phyloP scores from a whole-genome alignment of 2,329 filamentous ascomycete genomes.

The Colletotrichum sp. region DNA sequence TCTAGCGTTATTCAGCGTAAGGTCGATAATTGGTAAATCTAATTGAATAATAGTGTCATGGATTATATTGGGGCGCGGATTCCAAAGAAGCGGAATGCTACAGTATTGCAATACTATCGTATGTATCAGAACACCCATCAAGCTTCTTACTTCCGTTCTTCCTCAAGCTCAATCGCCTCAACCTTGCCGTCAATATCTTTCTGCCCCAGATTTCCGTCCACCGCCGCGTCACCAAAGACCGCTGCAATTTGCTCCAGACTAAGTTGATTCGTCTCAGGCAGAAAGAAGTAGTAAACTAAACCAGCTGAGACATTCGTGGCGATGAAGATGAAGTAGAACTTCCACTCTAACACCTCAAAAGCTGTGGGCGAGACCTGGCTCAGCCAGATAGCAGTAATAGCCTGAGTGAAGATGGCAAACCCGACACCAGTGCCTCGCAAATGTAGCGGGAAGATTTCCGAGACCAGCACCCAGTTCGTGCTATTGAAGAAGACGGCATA shows the following conservation, averaged over 20 bases:
- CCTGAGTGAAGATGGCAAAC: not conserved
- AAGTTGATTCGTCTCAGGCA: not conserved
- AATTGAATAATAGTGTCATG: too few species aligned
- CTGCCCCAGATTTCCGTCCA: fast-evolving
- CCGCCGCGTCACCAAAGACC: not conserved
- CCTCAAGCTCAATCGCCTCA: not conserved
- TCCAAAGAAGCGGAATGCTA: too few species aligned
- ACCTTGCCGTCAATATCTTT: fast-evolving
- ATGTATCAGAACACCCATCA: too few species aligned
- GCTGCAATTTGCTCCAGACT: not conserved
- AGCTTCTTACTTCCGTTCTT: not conserved
- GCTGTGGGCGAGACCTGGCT: not conserved
- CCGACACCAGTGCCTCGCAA: not conserved
- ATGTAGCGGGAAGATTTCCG: not conserved
- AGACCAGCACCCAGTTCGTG: not conserved
- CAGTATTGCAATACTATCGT: too few species aligned
- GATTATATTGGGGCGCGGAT: too few species aligned
- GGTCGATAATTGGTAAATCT: too few species aligned
- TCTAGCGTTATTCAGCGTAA: too few species aligned
- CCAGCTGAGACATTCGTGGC: not conserved
- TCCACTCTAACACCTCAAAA: not conserved
- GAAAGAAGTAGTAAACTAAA: not conserved
- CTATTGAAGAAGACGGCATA: not conserved
- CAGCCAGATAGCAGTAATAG: not conserved
- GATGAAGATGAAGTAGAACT: not conserved